Evolutionary conservation across 768 basidiomycete species (phyloP), one percentile per base, ranked within the genome.

Genomic region (Termitomyces sp.): DNA sequence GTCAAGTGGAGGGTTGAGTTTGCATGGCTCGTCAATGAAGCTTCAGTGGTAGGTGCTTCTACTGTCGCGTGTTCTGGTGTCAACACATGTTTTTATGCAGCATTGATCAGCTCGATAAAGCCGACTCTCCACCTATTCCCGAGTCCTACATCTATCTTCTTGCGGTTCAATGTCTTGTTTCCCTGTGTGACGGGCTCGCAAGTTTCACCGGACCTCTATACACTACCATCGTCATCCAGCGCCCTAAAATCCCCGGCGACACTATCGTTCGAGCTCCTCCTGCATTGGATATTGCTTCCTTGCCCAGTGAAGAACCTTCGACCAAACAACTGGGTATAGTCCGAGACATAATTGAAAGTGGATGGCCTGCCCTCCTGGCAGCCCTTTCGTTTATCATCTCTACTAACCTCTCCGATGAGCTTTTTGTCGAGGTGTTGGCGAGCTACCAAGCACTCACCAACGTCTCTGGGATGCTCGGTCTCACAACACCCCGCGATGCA

Each of bases 31-130:
- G 3, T 79, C 86, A 0, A 92, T 96, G 88, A 96, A 94, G 68
- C 69, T 97, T 26, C 92, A 94, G 70, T 94, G 95, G 94, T 94
- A 59, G 43, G 84, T 75, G 5, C 22, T 12, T 43, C 18, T 33
- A 42, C 35, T 33, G 24, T 47, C 8, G 35, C 6, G n/a, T 40
- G 45, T 58, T 56, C 40, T 42, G 56, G 46, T 53, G 53, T 51
- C 32, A 6, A 44, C 33, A 4, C 38, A 33, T 24, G 13, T 22
- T 35, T 26, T 53, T 18, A 26, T 40, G 5, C 64, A 97, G 95
- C 69, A 98, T 99, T 64, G 96, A 99, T 69, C 97, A 98, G 70
- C 83, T 98, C 13, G 96, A 99, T 75, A 99, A 99, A 70, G 90
- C 93, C 0, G 97, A 99, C 64, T 85, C 94, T 0, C 97, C 97